These are phyloP conservation scores for Dianthus caryophyllus DNA, from an alignment of 148 eudicot genomes.

Conservation along the genomic window DNA sequence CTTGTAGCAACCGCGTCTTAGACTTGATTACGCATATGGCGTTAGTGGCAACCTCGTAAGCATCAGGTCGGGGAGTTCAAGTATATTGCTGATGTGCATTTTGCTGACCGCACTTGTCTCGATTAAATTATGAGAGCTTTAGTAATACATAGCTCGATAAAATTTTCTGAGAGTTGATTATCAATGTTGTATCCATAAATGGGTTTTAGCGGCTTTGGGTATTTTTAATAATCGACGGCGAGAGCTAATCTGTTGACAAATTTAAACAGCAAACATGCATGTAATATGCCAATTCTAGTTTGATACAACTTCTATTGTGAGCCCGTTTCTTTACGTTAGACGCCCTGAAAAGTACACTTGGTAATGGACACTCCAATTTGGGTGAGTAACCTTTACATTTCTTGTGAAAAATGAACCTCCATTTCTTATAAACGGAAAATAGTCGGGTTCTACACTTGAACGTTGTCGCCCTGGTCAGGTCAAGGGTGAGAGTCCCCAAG, in stretches of 20 bases:
- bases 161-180: not conserved
- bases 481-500: no score
- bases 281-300: no score
- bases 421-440: no score
- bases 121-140: slow-evolving; percentile 1
- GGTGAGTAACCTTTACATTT: no score
- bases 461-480: no score
- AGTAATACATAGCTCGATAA: not conserved
- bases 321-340: no score
- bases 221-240: not conserved
- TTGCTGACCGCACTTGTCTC: slow-evolving; percentile 2
- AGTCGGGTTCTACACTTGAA: no score
- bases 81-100: not conserved
- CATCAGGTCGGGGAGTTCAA: not conserved
- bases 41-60: slow-evolving; percentile 54
- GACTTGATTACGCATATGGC: slow-evolving; percentile 94
- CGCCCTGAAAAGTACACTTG: no score
- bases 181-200: not conserved
- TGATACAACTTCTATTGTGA: no score
- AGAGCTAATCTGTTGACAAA: not conserved
- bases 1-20: slow-evolving; percentile 75
- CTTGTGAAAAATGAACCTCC: no score
- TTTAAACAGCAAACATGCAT: no score
- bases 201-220: not conserved
- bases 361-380: no score